Base-by-base conservation (phyloP, 208 protist genomes). In the Acanthamoeba castellanii region DNA sequence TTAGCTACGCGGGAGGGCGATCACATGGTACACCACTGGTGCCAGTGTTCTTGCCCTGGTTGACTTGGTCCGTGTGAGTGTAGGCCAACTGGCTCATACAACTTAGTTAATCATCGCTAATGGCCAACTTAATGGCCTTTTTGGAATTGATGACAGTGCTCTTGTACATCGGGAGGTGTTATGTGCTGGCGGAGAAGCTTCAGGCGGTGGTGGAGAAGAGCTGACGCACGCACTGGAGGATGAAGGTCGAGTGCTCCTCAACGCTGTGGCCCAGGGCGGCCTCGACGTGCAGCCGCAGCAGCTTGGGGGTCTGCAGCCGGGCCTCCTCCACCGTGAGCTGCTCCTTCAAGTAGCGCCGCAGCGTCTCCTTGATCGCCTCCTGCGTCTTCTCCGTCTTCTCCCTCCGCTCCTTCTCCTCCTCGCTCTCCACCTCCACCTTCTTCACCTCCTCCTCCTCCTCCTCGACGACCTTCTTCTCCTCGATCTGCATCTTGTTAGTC, bases 221-320 rank as follows among this genome's bases (percentile, higher is more conserved):
- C 32, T 42, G 16, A 18, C 42, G 74, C 74, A 82, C 74, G 37
- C 34, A 50, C 34, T 42, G 34, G 42, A 47, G 74, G 25, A 82
- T 82, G 74, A 82, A 82, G 37, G 74, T 8, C 4, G 34, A 42
- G 74, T 82, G 37, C 34, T 42, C 74, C 74, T 47, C 74, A 2
- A 82, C 74, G 74, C 74, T 52, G 74, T 50, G 37, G 74, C 74
- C 74, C 7, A 82, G 74, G 1, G 25, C 74, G 74, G 74, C 32
- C 74, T 82, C 37, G 37, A 82, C 74, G 42, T 82, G 74, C 32
- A 50, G 74, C 74, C 74, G 74, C 32, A 82, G 74, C 37, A 82
- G 37, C 42, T 47, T 82, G 74, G 74, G 74, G 18, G 74, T 82
- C 42, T 82, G 74, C 74, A 50, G 18, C 6, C 74, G 74, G 37